Percentiles rank a stretch among this genome's conserved stretches.
Conservation (phyloP, 2,329 filamentous ascomycete genomes). For the Fusarium kyushuense region DNA sequence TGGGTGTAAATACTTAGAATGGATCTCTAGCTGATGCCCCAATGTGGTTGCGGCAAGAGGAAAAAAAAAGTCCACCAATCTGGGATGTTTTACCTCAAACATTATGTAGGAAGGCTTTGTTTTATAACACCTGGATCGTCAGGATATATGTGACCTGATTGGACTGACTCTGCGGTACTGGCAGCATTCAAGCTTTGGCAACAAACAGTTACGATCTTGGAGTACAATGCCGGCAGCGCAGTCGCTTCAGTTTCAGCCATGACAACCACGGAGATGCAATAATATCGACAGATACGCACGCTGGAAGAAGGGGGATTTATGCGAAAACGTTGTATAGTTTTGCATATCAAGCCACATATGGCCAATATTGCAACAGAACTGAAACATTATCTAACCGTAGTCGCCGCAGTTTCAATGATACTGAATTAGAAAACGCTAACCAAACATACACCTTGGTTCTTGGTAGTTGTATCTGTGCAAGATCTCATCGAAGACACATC, state of each 20-base stretch:
- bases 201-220: not conserved
- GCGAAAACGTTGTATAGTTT: not conserved
- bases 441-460: not conserved
- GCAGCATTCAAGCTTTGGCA: not conserved
- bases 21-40: not conserved
- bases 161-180: not conserved
- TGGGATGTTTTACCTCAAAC: not conserved
- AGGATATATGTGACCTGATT: not conserved
- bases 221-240: not conserved
- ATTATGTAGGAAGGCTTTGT: not conserved
- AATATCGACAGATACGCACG: not conserved
- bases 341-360: not conserved
- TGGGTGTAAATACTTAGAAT: not conserved
- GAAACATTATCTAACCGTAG: not conserved
- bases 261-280: not conserved
- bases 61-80: not conserved
- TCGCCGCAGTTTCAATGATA: not conserved
- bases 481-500: conserved; percentile 73
- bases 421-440: conserved; percentile 1
- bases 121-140: not conserved
- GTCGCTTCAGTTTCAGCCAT: not conserved
- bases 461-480: not conserved
- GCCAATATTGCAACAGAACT: not conserved
- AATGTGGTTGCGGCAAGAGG: not conserved
- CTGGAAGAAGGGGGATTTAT: not conserved